Evolutionary conservation across 2,329 filamentous ascomycete genomes (phyloP).

Genomic region (Calonectria fujianensis): DNA sequence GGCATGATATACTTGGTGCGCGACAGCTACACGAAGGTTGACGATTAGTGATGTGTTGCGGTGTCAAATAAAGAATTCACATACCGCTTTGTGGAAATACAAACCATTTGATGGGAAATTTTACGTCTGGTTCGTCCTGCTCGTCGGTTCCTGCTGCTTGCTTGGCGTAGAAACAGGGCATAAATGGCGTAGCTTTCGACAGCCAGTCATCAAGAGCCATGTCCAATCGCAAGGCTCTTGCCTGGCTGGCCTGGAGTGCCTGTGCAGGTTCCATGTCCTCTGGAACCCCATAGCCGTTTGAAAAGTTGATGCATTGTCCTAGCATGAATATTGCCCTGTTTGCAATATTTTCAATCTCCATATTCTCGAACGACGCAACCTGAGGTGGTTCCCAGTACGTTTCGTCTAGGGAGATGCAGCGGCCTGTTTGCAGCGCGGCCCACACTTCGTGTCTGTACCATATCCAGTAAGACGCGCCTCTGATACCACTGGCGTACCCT

Average conservation of each 20-base stretch:
- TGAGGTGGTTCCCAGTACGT: slow-evolving; percentile 10
- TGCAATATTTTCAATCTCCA: slow-evolving; percentile 13
- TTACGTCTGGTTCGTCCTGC: neutral
- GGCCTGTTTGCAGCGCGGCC: neutral
- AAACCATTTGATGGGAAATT: slow-evolving; percentile 14
- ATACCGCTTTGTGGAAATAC: slow-evolving; percentile 2
- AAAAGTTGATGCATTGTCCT: slow-evolving; percentile 15
- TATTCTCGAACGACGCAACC: neutral
- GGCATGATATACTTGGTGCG: slow-evolving; percentile 3
- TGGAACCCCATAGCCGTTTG: neutral
- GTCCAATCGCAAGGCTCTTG: neutral
- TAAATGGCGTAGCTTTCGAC: neutral
- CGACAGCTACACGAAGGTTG: neutral
- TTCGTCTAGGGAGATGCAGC: neutral
- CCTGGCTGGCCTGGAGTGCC: neutral
- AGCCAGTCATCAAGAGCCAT: neutral
- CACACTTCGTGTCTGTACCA: slow-evolving; percentile 13
- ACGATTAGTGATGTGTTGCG: neutral
- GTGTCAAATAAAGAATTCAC: neutral
- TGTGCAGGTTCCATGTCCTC: neutral
- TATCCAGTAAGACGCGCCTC: slow-evolving; percentile 5
- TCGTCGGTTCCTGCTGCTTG: neutral
- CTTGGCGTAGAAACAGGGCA: slow-evolving; percentile 5
- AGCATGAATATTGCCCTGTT: slow-evolving; percentile 11
- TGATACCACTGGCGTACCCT: neutral